These are phyloP conservation scores for Penicillium longicatenatum DNA, from an alignment of 495 filamentous ascomycete species.

Conservation along the genomic window DNA sequence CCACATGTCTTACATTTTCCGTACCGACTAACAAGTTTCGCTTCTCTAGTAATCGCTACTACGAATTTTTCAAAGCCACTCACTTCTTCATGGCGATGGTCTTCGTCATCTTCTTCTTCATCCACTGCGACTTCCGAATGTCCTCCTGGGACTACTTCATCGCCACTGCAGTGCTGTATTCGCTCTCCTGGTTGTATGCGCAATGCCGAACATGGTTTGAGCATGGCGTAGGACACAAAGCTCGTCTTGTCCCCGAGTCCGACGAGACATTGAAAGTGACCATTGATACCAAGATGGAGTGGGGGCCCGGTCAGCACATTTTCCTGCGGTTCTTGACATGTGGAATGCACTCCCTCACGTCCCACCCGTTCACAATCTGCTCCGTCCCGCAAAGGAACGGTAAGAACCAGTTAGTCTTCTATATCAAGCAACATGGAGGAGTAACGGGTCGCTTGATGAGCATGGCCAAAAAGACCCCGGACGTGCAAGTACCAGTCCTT, in stretches of 20 bases:
- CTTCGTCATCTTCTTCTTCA: conserved; percentile 59
- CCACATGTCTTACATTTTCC: background rate
- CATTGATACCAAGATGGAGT: conserved; percentile 41
- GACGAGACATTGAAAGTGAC: conserved; percentile 40
- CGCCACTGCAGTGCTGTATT: conserved; percentile 49
- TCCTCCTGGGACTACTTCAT: conserved; percentile 61
- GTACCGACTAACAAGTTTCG: background rate
- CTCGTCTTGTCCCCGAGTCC: conserved; percentile 39
- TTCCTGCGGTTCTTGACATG: conserved; percentile 44
- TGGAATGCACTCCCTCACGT: conserved; percentile 33
- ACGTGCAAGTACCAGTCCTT: conserved; percentile 29
- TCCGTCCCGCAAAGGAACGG: conserved; percentile 29
- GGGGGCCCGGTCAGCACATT: conserved; percentile 46
- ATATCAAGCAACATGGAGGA: conserved; percentile 30
- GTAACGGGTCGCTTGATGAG: conserved; percentile 36
- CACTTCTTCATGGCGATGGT: conserved; percentile 54
- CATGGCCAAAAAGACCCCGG: conserved; percentile 29
- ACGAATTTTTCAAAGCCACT: conserved; percentile 61
- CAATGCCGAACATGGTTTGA: conserved; percentile 45
- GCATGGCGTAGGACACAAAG: conserved; percentile 42
- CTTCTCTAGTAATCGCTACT: conserved; percentile 49
- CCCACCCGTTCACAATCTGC: conserved; percentile 51
- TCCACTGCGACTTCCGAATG: conserved; percentile 58
- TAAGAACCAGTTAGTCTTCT: conserved; percentile 30
- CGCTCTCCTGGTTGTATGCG: conserved; percentile 42